Conservation (phyloP, 2,329 filamentous ascomycete genomes). For the Exophiala sideris region DNA sequence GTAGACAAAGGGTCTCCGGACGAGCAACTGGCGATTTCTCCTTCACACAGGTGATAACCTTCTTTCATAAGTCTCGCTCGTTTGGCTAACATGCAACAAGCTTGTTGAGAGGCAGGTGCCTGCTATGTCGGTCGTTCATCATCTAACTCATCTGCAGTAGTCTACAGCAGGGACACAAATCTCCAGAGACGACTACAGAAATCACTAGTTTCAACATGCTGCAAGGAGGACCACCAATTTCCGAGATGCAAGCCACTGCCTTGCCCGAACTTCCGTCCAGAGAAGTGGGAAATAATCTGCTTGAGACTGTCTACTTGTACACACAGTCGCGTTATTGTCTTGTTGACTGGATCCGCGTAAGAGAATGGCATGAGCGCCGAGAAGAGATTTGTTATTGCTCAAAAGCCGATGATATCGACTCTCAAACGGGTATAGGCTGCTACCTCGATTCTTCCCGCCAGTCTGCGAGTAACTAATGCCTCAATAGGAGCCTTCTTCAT, state of each 20-base stretch:
- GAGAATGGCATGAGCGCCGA: conserved; percentile 25
- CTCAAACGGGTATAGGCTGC: conserved; percentile 50
- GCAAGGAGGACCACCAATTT: background rate
- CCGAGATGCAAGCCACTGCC: conserved; percentile 3
- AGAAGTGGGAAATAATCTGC: conserved; percentile 10
- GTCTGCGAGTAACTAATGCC: background rate
- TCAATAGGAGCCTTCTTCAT: conserved; percentile 23
- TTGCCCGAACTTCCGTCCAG: conserved; percentile 19
- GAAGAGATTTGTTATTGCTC: conserved; percentile 13
- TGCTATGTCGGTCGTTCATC: background rate
- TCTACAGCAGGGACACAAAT: background rate
- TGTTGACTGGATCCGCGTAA: conserved; percentile 25
- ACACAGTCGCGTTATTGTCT: conserved; percentile 27
- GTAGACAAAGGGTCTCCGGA: background rate
- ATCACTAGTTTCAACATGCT: conserved; percentile 6
- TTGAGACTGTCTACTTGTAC: conserved; percentile 26
- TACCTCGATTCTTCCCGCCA: too few relatives aligned
- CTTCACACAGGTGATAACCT: background rate
- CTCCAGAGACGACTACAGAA: conserved; percentile 1
- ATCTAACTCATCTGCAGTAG: background rate
- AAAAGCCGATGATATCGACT: conserved; percentile 64
- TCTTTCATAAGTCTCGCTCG: background rate
- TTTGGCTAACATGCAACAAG: background rate
- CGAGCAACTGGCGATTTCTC: background rate
- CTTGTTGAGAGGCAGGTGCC: conserved; percentile 4